Base-by-base conservation (phyloP, 2,329 filamentous ascomycete genomes). In the Trichoderma aggressivum region DNA sequence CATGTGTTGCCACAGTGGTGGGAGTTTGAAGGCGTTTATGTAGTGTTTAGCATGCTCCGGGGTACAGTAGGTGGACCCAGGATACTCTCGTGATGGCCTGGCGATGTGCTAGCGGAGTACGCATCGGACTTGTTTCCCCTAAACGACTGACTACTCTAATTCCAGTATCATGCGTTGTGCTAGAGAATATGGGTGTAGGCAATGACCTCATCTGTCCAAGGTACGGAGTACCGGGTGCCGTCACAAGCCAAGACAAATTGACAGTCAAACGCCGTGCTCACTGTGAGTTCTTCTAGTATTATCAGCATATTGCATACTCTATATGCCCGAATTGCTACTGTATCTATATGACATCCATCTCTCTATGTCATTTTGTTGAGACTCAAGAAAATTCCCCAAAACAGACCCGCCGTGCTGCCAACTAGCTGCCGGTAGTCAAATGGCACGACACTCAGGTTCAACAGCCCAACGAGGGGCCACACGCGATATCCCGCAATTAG, bases 381-480 rank as follows among this genome's bases (percentile, higher is more conserved):
- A 47, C 63, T 67, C 26, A 71, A 39, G 61, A 66, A 71, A 7
- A 71, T 64, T 0, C 69, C 69, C 69, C 69, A 71, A 18, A 59
- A 64, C 10, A 71, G 24, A 3, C 69, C 69, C 26, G 61, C 69
- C 11, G 26, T 34, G 26, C 69, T 71, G 12, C 69, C 69, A 34
- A 71, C 69, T 28, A 71, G n/a, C 14, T 66, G 53, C 26, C 69
- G 53, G 32, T 71, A 71, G 61, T 71, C 69, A 28, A 71, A 71
- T 10, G 69, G 69, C 36, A 71, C 69, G n/a, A 71, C 50, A 14
- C 36, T 67, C 62, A 71, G 28, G 21, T 71, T 71, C 36, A 71
- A 30, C 18, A 71, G 53, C 3, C 69, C 62, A 59, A 71, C 16
- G 50, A 71, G 28, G 11, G 69, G 69, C 69, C 69, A 71, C 21